These are phyloP conservation scores for Carex littledalei DNA, from an alignment of 176 grass and related monocot genomes.

Conservation along the genomic window DNA sequence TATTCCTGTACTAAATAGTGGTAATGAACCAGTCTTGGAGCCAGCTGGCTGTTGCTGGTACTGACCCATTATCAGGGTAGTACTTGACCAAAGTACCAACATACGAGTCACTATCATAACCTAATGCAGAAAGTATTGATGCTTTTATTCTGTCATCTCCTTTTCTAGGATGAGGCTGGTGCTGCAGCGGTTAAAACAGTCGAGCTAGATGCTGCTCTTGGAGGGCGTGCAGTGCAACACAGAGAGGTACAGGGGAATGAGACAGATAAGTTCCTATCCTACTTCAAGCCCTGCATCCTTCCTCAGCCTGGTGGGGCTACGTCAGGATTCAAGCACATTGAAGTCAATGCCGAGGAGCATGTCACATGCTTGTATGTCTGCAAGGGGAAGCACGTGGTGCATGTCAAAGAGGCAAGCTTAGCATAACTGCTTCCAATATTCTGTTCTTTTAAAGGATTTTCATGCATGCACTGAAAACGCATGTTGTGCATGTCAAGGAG, in stretches of 20 bases:
- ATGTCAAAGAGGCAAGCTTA: conserved; percentile 87
- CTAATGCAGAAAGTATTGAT: neutral
- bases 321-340: conserved; percentile 81
- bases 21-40: neutral
- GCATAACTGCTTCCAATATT: conserved; percentile 6
- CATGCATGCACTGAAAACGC: conserved; percentile 11
- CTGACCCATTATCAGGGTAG: neutral
- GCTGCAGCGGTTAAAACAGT: conserved; percentile 85
- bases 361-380: conserved; percentile 71
- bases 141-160: neutral
- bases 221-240: conserved; percentile 87
- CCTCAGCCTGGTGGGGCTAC: conserved; percentile 76
- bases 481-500: conserved; percentile 86
- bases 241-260: conserved; percentile 87
- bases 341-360: conserved; percentile 71
- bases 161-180: conserved; percentile 77
- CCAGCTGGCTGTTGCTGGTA: neutral
- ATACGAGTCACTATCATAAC: neutral
- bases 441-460: neutral
- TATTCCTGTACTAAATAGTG: neutral
- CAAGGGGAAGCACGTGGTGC: conserved; percentile 90
- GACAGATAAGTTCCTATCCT: conserved; percentile 83
- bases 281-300: conserved; percentile 97
- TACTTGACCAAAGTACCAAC: neutral
- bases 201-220: conserved; percentile 82